Percentiles rank a stretch among this genome's conserved stretches.
phyloP scores from a whole-genome alignment of 495 filamentous ascomycete species.

The Pyrenula aspistea region DNA sequence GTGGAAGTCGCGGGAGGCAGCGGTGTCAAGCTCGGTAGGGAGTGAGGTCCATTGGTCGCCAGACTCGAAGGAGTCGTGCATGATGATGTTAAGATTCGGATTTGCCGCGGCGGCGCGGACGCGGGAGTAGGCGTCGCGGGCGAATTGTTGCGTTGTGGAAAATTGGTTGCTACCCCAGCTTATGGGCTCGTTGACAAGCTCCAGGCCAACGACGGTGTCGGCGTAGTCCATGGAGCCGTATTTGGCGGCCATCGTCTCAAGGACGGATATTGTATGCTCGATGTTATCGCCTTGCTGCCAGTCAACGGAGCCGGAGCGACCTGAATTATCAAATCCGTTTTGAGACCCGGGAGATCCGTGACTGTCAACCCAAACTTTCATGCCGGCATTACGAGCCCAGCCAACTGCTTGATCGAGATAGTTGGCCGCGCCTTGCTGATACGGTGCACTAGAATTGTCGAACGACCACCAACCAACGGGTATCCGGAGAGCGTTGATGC shows the following conservation, averaged over 20 bases:
- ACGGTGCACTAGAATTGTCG: constrained; percentile 38
- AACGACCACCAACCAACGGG: constrained; percentile 73
- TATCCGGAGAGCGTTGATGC: constrained; percentile 68
- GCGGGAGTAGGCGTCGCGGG: constrained; percentile 46
- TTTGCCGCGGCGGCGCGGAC: constrained; percentile 29
- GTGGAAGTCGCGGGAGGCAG: constrained; percentile 38
- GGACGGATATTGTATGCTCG: constrained; percentile 40
- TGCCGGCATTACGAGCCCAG: constrained; percentile 51
- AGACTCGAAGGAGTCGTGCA: constrained; percentile 56
- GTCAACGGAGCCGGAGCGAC: constrained; percentile 45
- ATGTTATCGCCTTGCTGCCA: constrained; percentile 52
- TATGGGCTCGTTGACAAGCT: constrained; percentile 61
- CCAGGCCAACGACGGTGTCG: constrained; percentile 57
- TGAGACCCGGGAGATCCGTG: constrained; percentile 68
- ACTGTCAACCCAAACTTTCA: constrained; percentile 60
- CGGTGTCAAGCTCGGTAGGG: constrained; percentile 61
- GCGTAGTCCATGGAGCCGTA: constrained; percentile 38
- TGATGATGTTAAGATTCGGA: constrained; percentile 41
- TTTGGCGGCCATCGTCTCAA: constrained; percentile 42
- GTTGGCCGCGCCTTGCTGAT: constrained; percentile 58
- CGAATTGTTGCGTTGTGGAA: constrained; percentile 44
- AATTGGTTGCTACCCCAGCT: constrained; percentile 32
- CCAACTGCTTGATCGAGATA: constrained; percentile 51
- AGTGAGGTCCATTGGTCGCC: constrained; percentile 16
- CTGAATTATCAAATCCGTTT: constrained; percentile 75